Base-by-base conservation (phyloP, 441 rosid genomes). In the Populus hybrid region DNA sequence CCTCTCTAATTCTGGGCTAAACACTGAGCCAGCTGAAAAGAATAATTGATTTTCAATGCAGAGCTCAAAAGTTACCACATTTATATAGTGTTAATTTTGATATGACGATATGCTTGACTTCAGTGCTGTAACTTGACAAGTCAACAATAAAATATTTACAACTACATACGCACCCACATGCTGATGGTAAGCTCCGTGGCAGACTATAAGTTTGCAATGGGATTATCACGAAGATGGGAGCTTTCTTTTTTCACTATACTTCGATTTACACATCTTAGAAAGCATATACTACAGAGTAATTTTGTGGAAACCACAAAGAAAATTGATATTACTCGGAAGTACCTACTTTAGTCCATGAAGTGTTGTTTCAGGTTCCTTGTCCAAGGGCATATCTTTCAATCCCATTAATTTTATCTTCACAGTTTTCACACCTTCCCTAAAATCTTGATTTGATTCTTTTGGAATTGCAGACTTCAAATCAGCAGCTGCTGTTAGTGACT, bases 401-500 rank as follows among this genome's bases (percentile, higher is more conserved):
- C 80, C 75, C 38, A 53, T 72, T 76, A 83, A 73, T 73, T 76
- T 80, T 78, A 78, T 26, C 77, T 78, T 75, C 79, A 79, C 71
- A 34, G 80, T 71, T 80, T 85, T 83, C 53, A 73, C 70, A 80
- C 67, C 81, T 75, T 79, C 84, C 64, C 75, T 67, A 69, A 72
- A 40, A 30, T 66, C 70, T 46, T 80, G 79, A 50, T 76, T 82
- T 32, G 83, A 69, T 57, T 83, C 84, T 35, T 80, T 80, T 34
- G 71, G 67, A 73, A 59, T 75, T 71, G 67, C 80, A 67, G 79
- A 57, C 35, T 75, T 80, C 75, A 79, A 76, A 76, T 75, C 79
- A 61, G 77, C 76, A 69, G 80, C 83, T 46, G 77, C 38, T 67
- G 76, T 77, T 67, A 75, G 64, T 30, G 84, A 69, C 79, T 79